Evolutionary conservation across 2,329 filamentous ascomycete species (phyloP).

Genomic region (Ophiostoma ips): DNA sequence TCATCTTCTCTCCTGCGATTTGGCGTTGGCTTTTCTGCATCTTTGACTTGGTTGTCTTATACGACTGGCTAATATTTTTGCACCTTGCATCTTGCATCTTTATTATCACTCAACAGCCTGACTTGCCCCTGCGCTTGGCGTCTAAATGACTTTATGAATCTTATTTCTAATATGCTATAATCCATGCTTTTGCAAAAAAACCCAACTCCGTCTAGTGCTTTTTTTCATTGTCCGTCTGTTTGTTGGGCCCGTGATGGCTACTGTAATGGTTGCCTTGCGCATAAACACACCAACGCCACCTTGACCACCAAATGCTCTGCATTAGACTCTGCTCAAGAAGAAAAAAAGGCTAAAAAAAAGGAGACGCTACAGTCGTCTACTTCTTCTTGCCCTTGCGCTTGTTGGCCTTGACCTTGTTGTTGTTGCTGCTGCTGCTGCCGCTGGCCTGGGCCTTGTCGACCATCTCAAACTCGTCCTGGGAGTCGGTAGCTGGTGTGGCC

Average conservation of each 20-base stretch:
- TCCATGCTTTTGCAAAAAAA: neutral
- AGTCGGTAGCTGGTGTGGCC: conserved; percentile 41
- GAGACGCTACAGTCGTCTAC: conserved; percentile 17
- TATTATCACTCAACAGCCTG: too few relatives aligned
- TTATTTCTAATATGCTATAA: neutral
- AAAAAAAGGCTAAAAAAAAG: too few relatives aligned
- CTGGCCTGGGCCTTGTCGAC: conserved; percentile 46
- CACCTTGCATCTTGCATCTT: too few relatives aligned
- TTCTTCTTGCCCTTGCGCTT: conserved; percentile 43
- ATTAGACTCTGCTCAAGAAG: too few relatives aligned
- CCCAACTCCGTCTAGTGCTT: conserved; percentile 1
- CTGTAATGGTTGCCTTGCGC: too few relatives aligned
- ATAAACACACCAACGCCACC: too few relatives aligned
- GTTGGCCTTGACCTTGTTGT: conserved; percentile 28
- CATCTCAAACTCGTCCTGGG: conserved; percentile 47
- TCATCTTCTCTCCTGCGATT: too few relatives aligned
- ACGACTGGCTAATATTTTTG: too few relatives aligned
- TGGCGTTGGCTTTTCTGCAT: too few relatives aligned
- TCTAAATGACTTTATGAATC: neutral
- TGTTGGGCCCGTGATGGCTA: neutral
- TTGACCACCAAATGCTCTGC: too few relatives aligned
- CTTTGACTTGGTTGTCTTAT: too few relatives aligned
- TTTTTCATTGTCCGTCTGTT: neutral
- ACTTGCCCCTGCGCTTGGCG: too few relatives aligned
- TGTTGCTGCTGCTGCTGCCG: conserved; percentile 20